Evolutionary conservation across 2,329 filamentous ascomycete genomes (phyloP).

Genomic region (Pseudogymnoascus sp.): DNA sequence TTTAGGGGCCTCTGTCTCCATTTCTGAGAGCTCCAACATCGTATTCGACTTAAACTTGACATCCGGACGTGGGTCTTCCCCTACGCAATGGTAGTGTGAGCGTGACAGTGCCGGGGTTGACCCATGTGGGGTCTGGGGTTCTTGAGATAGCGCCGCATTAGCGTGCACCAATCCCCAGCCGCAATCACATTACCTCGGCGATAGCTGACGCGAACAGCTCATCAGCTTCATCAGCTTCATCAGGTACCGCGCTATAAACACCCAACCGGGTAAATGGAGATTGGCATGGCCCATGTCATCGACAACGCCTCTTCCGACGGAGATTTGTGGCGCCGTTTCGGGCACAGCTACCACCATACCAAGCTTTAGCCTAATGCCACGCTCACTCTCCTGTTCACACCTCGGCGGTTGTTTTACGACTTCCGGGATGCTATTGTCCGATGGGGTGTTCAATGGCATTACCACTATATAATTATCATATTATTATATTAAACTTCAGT

Average conservation of each 20-base stretch:
- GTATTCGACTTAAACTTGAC: neutral
- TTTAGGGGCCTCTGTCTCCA: neutral
- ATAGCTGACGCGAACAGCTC: neutral
- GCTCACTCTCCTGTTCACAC: neutral
- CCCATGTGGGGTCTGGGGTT: neutral
- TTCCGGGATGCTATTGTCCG: no score
- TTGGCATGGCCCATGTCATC: neutral
- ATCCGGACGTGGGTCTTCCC: neutral
- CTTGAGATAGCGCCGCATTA: neutral
- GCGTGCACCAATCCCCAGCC: neutral
- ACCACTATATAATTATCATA: no score
- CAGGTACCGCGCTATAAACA: neutral
- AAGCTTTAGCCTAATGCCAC: neutral
- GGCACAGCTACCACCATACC: neutral
- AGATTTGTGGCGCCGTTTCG: neutral
- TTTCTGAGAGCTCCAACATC: neutral
- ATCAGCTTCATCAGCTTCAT: neutral
- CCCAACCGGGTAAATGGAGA: neutral
- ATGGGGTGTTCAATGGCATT: no score
- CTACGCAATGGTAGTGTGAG: neutral
- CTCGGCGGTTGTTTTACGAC: neutral
- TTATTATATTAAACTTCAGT: no score
- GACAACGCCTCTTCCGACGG: neutral
- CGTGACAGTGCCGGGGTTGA: neutral
- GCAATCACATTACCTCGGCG: neutral